Evolutionary conservation across 208 protist genomes (phyloP).

Genomic region (Leishmania mexicana): DNA sequence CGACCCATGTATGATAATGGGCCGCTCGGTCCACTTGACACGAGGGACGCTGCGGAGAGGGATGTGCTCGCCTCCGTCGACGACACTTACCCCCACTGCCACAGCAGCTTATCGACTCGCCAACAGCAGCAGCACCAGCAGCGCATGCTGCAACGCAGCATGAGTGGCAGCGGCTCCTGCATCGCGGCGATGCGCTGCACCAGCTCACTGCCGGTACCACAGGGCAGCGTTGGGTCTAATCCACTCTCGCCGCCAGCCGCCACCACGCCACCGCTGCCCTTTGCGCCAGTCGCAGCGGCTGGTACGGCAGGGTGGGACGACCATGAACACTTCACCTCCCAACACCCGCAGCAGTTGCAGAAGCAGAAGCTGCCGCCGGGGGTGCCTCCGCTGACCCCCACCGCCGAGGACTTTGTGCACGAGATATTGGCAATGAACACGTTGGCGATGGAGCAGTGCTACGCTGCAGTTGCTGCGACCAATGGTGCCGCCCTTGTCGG

Average conservation of each 20-base stretch:
- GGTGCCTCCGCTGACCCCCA: slow-evolving; percentile 17
- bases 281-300: background rate
- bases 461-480: slow-evolving; percentile 28
- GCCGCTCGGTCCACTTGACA: background rate
- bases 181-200: slow-evolving; percentile 23
- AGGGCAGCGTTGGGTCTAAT: slow-evolving; percentile 6
- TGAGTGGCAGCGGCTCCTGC: slow-evolving; percentile 17
- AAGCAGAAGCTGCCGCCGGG: background rate
- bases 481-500: background rate
- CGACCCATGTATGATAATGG: background rate
- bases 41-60: background rate
- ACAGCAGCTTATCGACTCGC: background rate
- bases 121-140: slow-evolving; percentile 23
- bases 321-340: background rate
- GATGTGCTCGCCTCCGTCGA: background rate
- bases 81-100: background rate
- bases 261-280: background rate
- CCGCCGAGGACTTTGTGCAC: slow-evolving; percentile 64
- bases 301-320: background rate
- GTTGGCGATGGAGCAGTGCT: slow-evolving; percentile 78
- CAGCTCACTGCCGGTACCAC: slow-evolving; percentile 14
- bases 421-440: slow-evolving; percentile 86
- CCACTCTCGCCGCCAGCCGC: background rate
- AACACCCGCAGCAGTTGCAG: background rate
- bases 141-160: slow-evolving; percentile 23